Base-by-base conservation (phyloP, 192 early-diverging fungal species). In the Dissophora globulifera region DNA sequence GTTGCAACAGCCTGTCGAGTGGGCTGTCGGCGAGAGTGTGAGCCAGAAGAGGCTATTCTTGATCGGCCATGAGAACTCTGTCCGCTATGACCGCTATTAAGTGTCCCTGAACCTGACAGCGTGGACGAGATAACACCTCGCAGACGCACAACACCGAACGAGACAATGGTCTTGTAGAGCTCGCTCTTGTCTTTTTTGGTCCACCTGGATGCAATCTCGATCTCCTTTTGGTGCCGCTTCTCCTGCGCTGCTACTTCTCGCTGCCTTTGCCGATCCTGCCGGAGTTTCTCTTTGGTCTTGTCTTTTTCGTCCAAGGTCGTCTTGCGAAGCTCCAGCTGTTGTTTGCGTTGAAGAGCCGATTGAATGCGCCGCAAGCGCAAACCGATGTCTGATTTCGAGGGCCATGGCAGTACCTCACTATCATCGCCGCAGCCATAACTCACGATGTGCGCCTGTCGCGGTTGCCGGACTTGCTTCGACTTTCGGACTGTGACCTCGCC, bases 51-150 rank as follows among this genome's bases (percentile, higher is more conserved):
- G 17, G 50, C 42, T 48, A 50, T 52, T 92, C 90, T 85, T 89
- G 92, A 53, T 87, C 90, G 57, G 86, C 90, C 55, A 92, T 93
- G 60, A 88, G 69, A 48, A 83, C 79, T 63, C 85, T 86, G 78
- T n/a, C 78, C 57, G n/a, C 72, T 83, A 55, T 89, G 35, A 41
- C 88, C 87, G 87, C 49, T 89, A 20, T 79, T 55, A 5, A 53
- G 53, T 19, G 60, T 58, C 2, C 65, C 59, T 29, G 79, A 78
- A 4, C 48, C 47, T 13, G 45, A 48, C 1, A 15, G 31, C 7
- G 13, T 38, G 2, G 42, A 19, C 6, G 74, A 60, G 8, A n/a
- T 10, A 4, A 67, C 68, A 27, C 47, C 63, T 5, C 64, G 62
- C n/a, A 55, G 46, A 13, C 67, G 78, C 27, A 84, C 86, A 4